Conservation (phyloP, 164 flowering plant species). For the Platanus orientalis region DNA sequence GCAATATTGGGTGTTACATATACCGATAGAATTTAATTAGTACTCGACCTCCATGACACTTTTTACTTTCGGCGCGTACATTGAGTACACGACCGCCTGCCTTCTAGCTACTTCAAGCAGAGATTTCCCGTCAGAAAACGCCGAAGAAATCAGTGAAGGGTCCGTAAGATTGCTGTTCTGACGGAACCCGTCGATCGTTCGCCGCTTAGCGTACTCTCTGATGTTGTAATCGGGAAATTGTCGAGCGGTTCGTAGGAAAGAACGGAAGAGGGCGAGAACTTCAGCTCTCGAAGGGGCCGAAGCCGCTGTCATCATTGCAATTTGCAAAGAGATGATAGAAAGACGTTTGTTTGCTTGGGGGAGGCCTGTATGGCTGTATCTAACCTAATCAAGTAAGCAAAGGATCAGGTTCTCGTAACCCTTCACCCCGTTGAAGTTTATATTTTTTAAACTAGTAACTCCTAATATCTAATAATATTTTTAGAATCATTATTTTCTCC, state of each 20-base stretch:
- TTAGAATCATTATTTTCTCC: no score
- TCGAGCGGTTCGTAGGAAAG: constrained; percentile 53
- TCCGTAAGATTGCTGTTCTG: constrained; percentile 41
- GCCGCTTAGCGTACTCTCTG: constrained; percentile 67
- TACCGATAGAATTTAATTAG: neutral
- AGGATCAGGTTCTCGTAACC: no score
- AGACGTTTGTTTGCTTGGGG: no score
- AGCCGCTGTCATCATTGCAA: constrained; percentile 11
- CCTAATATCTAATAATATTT: no score
- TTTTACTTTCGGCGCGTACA: constrained; percentile 54
- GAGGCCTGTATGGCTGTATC: no score
- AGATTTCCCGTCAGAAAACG: constrained; percentile 46
- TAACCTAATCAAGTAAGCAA: no score
- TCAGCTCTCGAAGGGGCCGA: constrained; percentile 15
- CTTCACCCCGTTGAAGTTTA: no score
- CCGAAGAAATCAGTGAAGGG: constrained; percentile 37
- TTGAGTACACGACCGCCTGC: constrained; percentile 59
- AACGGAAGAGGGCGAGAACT: constrained; percentile 17
- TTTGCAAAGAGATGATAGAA: no score
- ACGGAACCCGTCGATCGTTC: constrained; percentile 66
- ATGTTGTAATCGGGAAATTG: constrained; percentile 73
- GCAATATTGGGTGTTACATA: no score
- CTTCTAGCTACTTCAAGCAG: constrained; percentile 65
- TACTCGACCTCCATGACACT: constrained; percentile 59
- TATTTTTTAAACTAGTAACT: no score